Percentiles rank a stretch among this genome's conserved stretches.
Evolutionary conservation across 495 filamentous ascomycete genomes (phyloP).

Genomic region (Aspergillus cristatus): DNA sequence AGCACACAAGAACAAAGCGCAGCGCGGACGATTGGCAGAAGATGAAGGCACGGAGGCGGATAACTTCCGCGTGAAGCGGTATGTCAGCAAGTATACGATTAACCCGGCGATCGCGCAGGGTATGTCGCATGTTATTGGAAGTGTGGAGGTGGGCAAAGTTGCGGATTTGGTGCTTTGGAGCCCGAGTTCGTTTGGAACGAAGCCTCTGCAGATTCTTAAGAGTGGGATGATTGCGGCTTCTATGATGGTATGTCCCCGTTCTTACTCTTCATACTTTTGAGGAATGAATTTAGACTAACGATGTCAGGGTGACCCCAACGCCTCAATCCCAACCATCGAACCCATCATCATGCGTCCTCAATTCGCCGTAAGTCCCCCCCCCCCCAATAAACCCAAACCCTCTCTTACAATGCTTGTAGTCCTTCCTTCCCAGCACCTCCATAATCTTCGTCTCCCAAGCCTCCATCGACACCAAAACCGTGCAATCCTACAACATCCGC

Average conservation of each 20-base stretch:
- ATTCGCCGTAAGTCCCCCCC: slow-evolving; percentile 54
- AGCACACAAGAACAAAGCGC: slow-evolving; percentile 93
- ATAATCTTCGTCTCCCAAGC: slow-evolving; percentile 78
- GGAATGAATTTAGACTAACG: slow-evolving; percentile 3
- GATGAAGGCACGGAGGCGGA: slow-evolving; percentile 78
- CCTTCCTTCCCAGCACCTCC: slow-evolving; percentile 59
- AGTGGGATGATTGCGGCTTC: slow-evolving; percentile 77
- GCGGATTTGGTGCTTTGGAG: slow-evolving; percentile 91
- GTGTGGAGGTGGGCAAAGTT: slow-evolving; percentile 80
- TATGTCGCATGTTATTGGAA: slow-evolving; percentile 83
- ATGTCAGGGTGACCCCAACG: slow-evolving; percentile 80
- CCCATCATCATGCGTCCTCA: slow-evolving; percentile 80
- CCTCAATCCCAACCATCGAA: slow-evolving; percentile 83
- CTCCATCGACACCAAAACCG: slow-evolving; percentile 52
- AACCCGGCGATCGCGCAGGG: slow-evolving; percentile 94
- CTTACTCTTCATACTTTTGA: neutral
- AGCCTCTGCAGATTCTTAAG: slow-evolving; percentile 79
- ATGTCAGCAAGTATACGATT: slow-evolving; percentile 95
- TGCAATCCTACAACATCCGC: slow-evolving; percentile 63
- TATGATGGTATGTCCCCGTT: slow-evolving; percentile 59
- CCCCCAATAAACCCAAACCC: neutral
- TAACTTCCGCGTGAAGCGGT: slow-evolving; percentile 89
- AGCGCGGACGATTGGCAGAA: slow-evolving; percentile 67
- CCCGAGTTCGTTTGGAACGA: slow-evolving; percentile 77
- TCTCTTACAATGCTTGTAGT: slow-evolving; percentile 14